Base-by-base conservation (phyloP, 2,329 filamentous ascomycete genomes). In the Metarhizium robertsii region DNA sequence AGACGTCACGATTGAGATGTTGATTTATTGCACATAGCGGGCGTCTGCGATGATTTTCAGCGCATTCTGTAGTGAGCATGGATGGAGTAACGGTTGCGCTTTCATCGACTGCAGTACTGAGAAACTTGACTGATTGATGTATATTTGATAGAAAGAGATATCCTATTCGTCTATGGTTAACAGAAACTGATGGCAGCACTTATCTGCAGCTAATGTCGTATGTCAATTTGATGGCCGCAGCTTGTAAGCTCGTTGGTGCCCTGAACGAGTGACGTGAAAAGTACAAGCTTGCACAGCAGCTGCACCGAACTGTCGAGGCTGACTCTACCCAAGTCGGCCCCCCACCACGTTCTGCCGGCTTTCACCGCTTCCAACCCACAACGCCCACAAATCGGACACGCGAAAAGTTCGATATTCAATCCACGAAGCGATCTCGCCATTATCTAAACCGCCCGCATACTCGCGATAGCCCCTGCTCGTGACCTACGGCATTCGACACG, bases 371-470 rank as follows among this genome's bases (percentile, higher is more conserved):
- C 53, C 54, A 65, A 64, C 72, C 71, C 71, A 73, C 70, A 73
- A 72, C 71, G 66, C 71, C 71, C 72, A 74, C 72, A 74, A 73
- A 71, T 72, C 66, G 62, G 59, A 61, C 66, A 53, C 52, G 65
- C 67, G 66, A 72, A 73, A 74, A 72, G 69, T 69, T 73, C 66
- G 69, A 73, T 73, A 73, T 71, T 73, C 66, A 64, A 69, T 64
- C 65, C 65, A 58, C 61, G 63, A 62, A 62, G 63, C 57, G 46
- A 58, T 34, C 34, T 40, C 55, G 50, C 48, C 50, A 56, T 45
- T 30, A 51, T 50, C 52, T 25, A 47, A 61, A 56, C 55, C 61
- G 60, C 58, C 57, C 58, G 62, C 61, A 60, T 61, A 58, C 58
- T 61, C 62, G 59, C 60, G 62, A 57, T 61, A 65, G 56, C 59